phyloP scores from a whole-genome alignment of 129 eudicot species.

The Heracleum sosnowskyi region DNA sequence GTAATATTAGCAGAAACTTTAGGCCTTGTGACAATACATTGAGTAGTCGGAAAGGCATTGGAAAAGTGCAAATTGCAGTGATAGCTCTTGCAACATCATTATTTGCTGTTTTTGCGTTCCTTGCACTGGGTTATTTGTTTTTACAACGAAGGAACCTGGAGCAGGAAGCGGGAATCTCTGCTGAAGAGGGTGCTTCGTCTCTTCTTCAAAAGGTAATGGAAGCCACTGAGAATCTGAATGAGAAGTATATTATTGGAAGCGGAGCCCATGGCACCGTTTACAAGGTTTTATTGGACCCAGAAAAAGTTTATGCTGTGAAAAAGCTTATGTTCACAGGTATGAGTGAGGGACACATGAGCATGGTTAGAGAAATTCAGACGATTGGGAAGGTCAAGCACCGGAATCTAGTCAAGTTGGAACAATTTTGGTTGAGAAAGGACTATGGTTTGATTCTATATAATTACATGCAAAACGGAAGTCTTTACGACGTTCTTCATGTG shows the following conservation, averaged over 20 bases:
- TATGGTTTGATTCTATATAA: slow-evolving; percentile 61
- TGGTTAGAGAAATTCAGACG: slow-evolving; percentile 84
- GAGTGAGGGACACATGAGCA: slow-evolving; percentile 45
- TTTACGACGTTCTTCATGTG: slow-evolving; percentile 62
- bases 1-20: slow-evolving; percentile 25
- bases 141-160: slow-evolving; percentile 18
- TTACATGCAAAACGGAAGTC: slow-evolving; percentile 82
- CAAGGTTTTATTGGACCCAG: slow-evolving; percentile 57
- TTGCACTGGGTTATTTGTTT: slow-evolving; percentile 30
- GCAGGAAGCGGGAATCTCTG: slow-evolving; percentile 26
- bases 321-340: slow-evolving; percentile 46
- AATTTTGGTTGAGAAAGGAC: slow-evolving; percentile 53
- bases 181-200: slow-evolving; percentile 48
- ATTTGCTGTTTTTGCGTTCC: slow-evolving; percentile 21
- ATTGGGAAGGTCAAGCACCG: slow-evolving; percentile 80
- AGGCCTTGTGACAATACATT: slow-evolving; percentile 35
- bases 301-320: slow-evolving; percentile 58
- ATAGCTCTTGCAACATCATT: slow-evolving; percentile 35
- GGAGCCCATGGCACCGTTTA: slow-evolving; percentile 90
- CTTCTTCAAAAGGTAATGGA: slow-evolving; percentile 48
- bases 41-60: slow-evolving; percentile 25
- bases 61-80: slow-evolving; percentile 30
- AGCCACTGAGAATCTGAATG: slow-evolving; percentile 70
- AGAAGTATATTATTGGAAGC: slow-evolving; percentile 63
- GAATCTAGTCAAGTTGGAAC: slow-evolving; percentile 58